Evolutionary conservation across 768 basidiomycete species (phyloP).

Genomic region (Podaxis sp.): DNA sequence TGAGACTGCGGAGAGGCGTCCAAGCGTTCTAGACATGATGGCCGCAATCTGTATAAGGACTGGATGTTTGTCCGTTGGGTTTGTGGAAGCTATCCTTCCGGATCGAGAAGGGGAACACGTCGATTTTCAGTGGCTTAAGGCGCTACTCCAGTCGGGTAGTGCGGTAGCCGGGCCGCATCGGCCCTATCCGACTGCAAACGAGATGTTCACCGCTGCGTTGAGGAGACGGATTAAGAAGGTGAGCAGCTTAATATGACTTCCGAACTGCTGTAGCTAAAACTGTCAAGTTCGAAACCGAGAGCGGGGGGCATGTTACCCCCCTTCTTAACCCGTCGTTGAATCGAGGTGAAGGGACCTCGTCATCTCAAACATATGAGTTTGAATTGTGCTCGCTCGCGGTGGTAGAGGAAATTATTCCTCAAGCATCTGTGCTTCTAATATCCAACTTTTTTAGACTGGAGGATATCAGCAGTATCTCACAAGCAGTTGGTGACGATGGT

Average conservation of each 20-base stretch:
- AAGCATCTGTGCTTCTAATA: not conserved
- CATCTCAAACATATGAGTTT: not conserved
- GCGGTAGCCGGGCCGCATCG: no score
- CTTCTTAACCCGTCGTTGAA: not conserved
- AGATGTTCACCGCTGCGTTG: no score
- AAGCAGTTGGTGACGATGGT: no score
- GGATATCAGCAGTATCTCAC: no score
- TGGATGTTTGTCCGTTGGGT: not conserved
- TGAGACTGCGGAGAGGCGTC: not conserved
- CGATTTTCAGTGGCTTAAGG: not conserved
- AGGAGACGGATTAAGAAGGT: no score
- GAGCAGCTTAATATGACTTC: no score
- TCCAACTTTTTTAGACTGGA: not conserved
- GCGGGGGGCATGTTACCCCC: no score
- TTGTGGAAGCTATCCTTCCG: slow-evolving; percentile 2
- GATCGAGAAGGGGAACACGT: not conserved
- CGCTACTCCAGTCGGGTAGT: not conserved
- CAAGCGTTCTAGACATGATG: not conserved
- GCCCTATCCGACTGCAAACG: no score
- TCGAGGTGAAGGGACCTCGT: not conserved
- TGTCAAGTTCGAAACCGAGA: not conserved
- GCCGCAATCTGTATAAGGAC: not conserved
- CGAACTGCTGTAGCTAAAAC: not conserved
- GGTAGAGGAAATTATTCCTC: not conserved
- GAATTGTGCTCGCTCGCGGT: not conserved